Evolutionary conservation across 805 yeast species (phyloP).

Genomic region (Barnettozyma populi): DNA sequence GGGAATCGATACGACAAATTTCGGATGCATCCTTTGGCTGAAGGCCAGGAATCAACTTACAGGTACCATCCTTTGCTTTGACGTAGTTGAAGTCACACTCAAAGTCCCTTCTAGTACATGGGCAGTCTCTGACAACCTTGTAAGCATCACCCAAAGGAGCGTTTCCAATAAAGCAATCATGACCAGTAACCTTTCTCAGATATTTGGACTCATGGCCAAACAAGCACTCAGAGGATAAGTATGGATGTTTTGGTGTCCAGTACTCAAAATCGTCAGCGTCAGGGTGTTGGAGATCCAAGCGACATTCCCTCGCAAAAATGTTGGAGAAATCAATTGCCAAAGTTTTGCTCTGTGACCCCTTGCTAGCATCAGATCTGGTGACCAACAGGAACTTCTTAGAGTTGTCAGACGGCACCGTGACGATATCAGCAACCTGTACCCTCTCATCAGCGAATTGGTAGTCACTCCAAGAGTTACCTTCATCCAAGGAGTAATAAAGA

Average conservation of each 20-base stretch:
- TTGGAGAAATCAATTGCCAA: slow-evolving; percentile 52
- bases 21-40: slow-evolving; percentile 58
- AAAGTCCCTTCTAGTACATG: slow-evolving; percentile 80
- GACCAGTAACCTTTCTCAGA: slow-evolving; percentile 47
- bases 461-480: slow-evolving; percentile 72
- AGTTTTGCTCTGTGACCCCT: slow-evolving; percentile 41
- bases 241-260: slow-evolving; percentile 57
- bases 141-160: slow-evolving; percentile 54
- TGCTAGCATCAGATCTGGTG: slow-evolving; percentile 38
- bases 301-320: slow-evolving; percentile 50
- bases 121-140: slow-evolving; percentile 58
- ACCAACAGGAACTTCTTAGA: slow-evolving; percentile 70
- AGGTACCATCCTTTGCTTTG: slow-evolving; percentile 71
- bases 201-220: slow-evolving; percentile 71
- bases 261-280: slow-evolving; percentile 55
- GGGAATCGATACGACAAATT: slow-evolving; percentile 49
- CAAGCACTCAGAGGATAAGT: slow-evolving; percentile 44
- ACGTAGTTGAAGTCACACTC: slow-evolving; percentile 91
- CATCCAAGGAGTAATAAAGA: slow-evolving; percentile 65
- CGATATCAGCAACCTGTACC: slow-evolving; percentile 61
- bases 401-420: slow-evolving; percentile 88
- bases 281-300: slow-evolving; percentile 37
- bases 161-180: slow-evolving; percentile 57
- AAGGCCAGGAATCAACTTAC: slow-evolving; percentile 71
- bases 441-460: slow-evolving; percentile 54